phyloP scores from a whole-genome alignment of 2,329 filamentous ascomycete species.

The Graphiopsis chlorocephala region DNA sequence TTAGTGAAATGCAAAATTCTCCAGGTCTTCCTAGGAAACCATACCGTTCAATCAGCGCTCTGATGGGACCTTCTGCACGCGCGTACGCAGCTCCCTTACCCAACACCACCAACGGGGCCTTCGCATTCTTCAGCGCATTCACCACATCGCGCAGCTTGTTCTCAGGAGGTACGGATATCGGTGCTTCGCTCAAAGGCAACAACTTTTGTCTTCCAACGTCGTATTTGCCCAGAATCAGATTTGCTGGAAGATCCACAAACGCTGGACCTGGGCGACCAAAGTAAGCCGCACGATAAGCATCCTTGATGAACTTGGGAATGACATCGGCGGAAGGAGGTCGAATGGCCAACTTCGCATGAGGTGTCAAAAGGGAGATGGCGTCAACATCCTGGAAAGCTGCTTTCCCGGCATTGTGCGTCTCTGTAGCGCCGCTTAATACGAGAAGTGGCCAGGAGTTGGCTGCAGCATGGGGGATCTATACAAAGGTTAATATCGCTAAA shows the following conservation, averaged over 20 bases:
- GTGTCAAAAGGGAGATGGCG: slow-evolving; percentile 51
- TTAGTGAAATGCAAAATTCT: not conserved
- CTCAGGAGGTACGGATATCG: slow-evolving; percentile 47
- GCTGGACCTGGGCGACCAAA: slow-evolving; percentile 54
- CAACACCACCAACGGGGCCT: slow-evolving; percentile 52
- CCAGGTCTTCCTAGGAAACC: not conserved
- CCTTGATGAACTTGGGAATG: slow-evolving; percentile 47
- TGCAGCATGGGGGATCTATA: slow-evolving; percentile 36
- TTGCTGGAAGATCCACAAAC: slow-evolving; percentile 56
- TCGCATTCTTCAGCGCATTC: slow-evolving; percentile 47
- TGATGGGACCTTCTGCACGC: slow-evolving; percentile 47
- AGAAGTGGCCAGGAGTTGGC: slow-evolving; percentile 57
- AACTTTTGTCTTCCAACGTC: slow-evolving; percentile 24
- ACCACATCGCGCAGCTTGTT: slow-evolving; percentile 42
- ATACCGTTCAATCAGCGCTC: slow-evolving; percentile 43
- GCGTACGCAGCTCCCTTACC: slow-evolving; percentile 58
- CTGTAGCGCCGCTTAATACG: slow-evolving; percentile 53
- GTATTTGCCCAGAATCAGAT: slow-evolving; percentile 49
- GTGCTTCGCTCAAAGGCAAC: slow-evolving; percentile 30
- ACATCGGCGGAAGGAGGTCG: slow-evolving; percentile 47
- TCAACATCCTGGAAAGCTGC: slow-evolving; percentile 59
- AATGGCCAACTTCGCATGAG: slow-evolving; percentile 53
- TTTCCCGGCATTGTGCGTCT: slow-evolving; percentile 51
- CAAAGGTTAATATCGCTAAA: not conserved
- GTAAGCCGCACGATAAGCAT: slow-evolving; percentile 53